Base-by-base conservation (phyloP, 768 basidiomycete genomes). In the Galerina sulciceps region DNA sequence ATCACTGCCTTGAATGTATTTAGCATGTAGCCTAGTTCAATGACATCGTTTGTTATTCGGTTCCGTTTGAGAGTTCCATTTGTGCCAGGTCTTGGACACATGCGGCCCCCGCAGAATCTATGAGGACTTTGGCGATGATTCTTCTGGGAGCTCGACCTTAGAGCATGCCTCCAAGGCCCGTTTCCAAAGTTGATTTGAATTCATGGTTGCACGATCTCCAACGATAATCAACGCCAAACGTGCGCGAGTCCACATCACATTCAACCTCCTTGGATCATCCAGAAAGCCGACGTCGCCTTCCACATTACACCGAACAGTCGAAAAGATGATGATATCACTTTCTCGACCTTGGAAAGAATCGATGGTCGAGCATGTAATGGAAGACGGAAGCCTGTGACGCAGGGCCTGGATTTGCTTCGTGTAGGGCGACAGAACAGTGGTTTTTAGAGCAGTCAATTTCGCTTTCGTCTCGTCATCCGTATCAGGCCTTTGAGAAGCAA, bases 171-270 rank as follows among this genome's bases (percentile, higher is more conserved):
- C 67, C 55, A 83, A 61, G 0, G 87, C 87, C 50, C 82, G 70
- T 63, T 75, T 79, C 87, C 87, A 88, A 17, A 86, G 65, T 23
- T 65, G 59, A 22, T 78, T 78, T 37, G 62, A 69, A 6, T 66
- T 73, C 74, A 88, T 73, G 9, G 87, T 88, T 1, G 64, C 68
- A 26, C 72, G 72, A 67, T 88, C 81, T 0, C 88, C 87, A n/a
- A 89, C 74, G 31, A 90, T 73, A 52, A 90, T 79, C 62, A 89
- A 67, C 0, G 79, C 88, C 35, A 84, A 64, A 61, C 77, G 75
- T 1, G 87, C 85, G 1, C 88, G 73, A 13, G 88, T 90, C 88
- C 87, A 89, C 76, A 86, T 86, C 8, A 90, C 88, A 64, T 90
- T 88, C 64, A 87, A 67, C 61, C 86, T 65, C 55, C 86, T 73